A percentile compares a stretch with the other conserved stretches of the same genome.
These are phyloP conservation scores for Cladosporium sp. DNA, from an alignment of 2,329 filamentous ascomycete genomes.

Conservation along the genomic window DNA sequence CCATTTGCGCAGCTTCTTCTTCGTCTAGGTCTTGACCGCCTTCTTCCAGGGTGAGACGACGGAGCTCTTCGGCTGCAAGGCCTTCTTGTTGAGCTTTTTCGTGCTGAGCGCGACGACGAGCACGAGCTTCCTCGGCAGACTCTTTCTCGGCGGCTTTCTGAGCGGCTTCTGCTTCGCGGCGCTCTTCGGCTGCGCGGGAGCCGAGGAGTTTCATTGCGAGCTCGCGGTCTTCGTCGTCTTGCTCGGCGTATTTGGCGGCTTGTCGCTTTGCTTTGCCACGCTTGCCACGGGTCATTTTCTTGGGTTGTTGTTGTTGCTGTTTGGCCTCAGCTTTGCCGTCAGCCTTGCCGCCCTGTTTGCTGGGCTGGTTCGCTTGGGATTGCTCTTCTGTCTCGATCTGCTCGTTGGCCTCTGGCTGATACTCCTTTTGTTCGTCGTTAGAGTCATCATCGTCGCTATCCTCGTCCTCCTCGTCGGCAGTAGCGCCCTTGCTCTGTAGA, in stretches of 20 bases:
- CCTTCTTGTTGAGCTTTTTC: slow-evolving; percentile 70
- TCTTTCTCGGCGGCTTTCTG: slow-evolving; percentile 63
- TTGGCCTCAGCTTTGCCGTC: slow-evolving; percentile 26
- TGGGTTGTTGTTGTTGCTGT: slow-evolving; percentile 14
- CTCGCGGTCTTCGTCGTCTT: slow-evolving; percentile 88
- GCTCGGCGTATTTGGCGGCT: slow-evolving; percentile 82
- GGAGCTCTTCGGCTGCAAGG: slow-evolving; percentile 68
- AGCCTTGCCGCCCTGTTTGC: neutral
- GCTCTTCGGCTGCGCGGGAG: slow-evolving; percentile 62
- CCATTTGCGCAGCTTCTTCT: slow-evolving; percentile 41
- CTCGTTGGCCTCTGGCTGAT: slow-evolving; percentile 22
- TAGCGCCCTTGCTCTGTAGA: slow-evolving; percentile 15
- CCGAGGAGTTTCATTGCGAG: slow-evolving; percentile 86
- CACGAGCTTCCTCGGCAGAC: slow-evolving; percentile 58
- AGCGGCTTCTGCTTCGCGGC: slow-evolving; percentile 60
- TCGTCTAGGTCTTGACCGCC: slow-evolving; percentile 40
- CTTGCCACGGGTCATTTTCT: slow-evolving; percentile 61
- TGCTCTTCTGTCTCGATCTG: slow-evolving; percentile 16
- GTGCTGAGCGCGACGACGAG: slow-evolving; percentile 74
- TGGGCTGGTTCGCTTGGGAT: neutral
- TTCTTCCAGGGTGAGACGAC: slow-evolving; percentile 57
- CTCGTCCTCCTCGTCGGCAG: slow-evolving; percentile 26
- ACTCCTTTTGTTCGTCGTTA: slow-evolving; percentile 22
- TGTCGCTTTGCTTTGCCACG: slow-evolving; percentile 81
- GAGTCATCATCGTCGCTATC: slow-evolving; percentile 23